Conservation (phyloP, 176 grass and related monocot species). For the Paspalum notatum region DNA sequence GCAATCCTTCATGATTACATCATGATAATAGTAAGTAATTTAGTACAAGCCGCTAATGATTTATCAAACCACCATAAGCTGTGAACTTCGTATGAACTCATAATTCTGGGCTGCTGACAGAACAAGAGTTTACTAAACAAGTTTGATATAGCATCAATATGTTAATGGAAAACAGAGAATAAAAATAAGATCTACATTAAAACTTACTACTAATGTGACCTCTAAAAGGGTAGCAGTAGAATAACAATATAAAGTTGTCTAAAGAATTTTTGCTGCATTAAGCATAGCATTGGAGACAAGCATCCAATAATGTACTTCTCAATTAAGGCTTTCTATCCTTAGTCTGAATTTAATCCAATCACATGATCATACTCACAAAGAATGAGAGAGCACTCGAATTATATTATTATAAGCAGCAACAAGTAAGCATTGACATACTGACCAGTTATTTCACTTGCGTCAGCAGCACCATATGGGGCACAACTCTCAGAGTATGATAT, state of each 20-base stretch:
- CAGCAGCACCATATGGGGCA: constrained; percentile 56
- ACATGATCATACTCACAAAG: constrained; percentile 17
- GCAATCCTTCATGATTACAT: not conserved
- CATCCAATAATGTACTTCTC: constrained; percentile 31
- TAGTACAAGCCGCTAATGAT: constrained; percentile 23
- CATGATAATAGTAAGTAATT: constrained; percentile 28
- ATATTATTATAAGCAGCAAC: constrained; percentile 19
- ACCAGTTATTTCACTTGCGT: constrained; percentile 83
- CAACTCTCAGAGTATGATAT: constrained; percentile 89
- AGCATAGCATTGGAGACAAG: constrained; percentile 1
- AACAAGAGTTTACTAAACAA: constrained; percentile 29
- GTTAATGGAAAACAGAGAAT: constrained; percentile 2
- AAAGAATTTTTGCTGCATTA: constrained; percentile 10
- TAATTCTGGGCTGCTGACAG: constrained; percentile 22
- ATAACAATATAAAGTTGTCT: constrained; percentile 5
- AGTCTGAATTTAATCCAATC: constrained; percentile 9
- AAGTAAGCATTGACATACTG: constrained; percentile 36
- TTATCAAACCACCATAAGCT: constrained; percentile 35
- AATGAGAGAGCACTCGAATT: not conserved
- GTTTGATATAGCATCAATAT: not conserved
- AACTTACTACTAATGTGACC: not conserved
- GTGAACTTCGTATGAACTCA: constrained; percentile 14
- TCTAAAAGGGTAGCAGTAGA: constrained; percentile 18
- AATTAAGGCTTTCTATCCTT: constrained; percentile 27
- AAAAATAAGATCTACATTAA: constrained; percentile 21